These are phyloP conservation scores for Cyanidioschyzon merolae DNA, from an alignment of 23 red algal species.

Conservation along the genomic window DNA sequence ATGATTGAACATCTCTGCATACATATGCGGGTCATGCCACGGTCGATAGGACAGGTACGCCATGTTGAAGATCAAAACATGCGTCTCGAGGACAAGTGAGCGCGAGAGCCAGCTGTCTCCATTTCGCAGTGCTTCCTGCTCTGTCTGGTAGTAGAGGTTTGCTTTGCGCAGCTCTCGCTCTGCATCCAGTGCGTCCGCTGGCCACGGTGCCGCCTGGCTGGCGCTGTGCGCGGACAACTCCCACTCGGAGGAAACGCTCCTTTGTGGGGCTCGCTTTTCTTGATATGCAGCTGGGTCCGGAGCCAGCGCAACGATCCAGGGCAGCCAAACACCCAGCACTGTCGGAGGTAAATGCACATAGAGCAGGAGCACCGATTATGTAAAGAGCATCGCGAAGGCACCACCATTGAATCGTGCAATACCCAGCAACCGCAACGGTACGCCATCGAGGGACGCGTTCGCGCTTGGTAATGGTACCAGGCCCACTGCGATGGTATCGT, in stretches of 20 bases:
- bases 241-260: neutral
- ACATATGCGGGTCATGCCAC: neutral
- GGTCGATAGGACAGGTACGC: slow-evolving; percentile 4
- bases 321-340: neutral
- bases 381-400: neutral
- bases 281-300: neutral
- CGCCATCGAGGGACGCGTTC: neutral
- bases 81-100: slow-evolving; percentile 1
- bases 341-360: slow-evolving; percentile 2
- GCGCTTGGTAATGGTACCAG: neutral
- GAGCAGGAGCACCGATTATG: neutral
- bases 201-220: neutral
- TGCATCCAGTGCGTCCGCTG: neutral
- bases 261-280: neutral
- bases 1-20: neutral
- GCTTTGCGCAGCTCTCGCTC: neutral
- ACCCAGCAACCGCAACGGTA: neutral
- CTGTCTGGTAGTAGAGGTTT: slow-evolving; percentile 5
- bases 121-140: neutral
- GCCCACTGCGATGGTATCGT: neutral
- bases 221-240: neutral
- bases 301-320: neutral
- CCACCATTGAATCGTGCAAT: neutral
- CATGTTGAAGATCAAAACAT: slow-evolving; percentile 4
- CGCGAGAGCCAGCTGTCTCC: neutral